Base-by-base conservation (phyloP, 345 rosid species). In the Rhizophora apiculata region DNA sequence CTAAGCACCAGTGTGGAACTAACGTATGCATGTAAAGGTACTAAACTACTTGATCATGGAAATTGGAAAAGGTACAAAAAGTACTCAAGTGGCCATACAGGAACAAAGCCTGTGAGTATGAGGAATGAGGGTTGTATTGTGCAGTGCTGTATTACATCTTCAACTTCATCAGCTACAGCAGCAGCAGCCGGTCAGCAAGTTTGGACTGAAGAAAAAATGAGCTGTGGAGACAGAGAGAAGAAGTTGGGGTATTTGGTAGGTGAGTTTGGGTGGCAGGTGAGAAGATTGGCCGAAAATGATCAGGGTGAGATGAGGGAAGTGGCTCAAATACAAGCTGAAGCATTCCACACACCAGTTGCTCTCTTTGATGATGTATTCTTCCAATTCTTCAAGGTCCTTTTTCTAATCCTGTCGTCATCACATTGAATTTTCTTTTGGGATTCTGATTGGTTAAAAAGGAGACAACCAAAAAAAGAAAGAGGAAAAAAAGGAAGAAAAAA, bases 281-380 rank as follows among this genome's bases (percentile, higher is more conserved):
- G 96, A 79, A 82, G 87, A 51, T 52, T 94, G 83, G 80, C 58
- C 24, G 75, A 24, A 18, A 82, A 83, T 65, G 82, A 78, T 62
- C 81, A 65, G 4, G 62, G 46, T 16, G 95, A 89, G 76, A 84
- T 86, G 54, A 85, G 79, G 78, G 80, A 81, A 70, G 97, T 84
- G 51, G 85, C 90, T 77, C 76, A 64, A 1, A 78, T 89, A 70
- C 98, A 91, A 64, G 95, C 93, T 5, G 88, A 91, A 63, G 97
- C 98, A 49, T 94, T 94, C 68, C 95, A 91, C 54, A 72, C 72
- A 21, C 96, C 97, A 4, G 63, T 77, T 15, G 79, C 85, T 63
- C 61, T 94, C 43, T 91, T 88, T 61, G 78, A 91, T 74, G 87
- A 91, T 60, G 10, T 87, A 16, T 94, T 91, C 85, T 86, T 91